Percentiles rank a stretch among this genome's conserved stretches.
phyloP scores from a whole-genome alignment of 805 yeast species.

The Candida suzukii region DNA sequence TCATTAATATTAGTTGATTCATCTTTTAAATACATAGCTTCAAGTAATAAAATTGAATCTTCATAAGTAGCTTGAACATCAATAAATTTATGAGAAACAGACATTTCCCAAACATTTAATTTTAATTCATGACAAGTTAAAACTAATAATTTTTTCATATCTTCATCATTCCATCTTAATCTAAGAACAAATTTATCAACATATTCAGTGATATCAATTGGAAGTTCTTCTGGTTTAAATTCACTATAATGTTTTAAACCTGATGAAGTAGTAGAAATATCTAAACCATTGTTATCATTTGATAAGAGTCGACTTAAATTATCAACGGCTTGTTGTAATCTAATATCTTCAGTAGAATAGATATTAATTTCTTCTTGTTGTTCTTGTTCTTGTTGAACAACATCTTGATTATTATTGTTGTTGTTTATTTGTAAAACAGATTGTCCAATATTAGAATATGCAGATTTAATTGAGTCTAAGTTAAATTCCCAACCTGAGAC shows the following conservation, averaged over 20 bases:
- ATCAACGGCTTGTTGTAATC: neutral
- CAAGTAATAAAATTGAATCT: slow-evolving; percentile 17
- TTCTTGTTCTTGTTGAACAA: neutral
- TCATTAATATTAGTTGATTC: neutral
- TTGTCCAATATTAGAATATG: no score
- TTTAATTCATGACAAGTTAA: slow-evolving; percentile 11
- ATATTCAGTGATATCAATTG: slow-evolving; percentile 35
- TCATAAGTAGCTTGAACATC: slow-evolving; percentile 33
- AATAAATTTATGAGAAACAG: slow-evolving; percentile 31
- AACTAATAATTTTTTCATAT: slow-evolving; percentile 15
- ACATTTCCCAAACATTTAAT: slow-evolving; percentile 44
- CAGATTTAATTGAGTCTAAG: no score
- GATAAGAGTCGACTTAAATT: neutral
- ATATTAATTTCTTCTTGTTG: neutral
- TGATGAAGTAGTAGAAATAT: neutral
- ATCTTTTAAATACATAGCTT: neutral
- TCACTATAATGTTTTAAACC: slow-evolving; percentile 25
- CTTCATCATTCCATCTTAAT: slow-evolving; percentile 23
- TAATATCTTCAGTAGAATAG: neutral
- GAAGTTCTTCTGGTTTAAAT: slow-evolving; percentile 23
- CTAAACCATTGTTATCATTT: neutral
- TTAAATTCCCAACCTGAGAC: no score
- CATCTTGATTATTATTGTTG: neutral
- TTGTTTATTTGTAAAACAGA: no score
- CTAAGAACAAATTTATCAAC: slow-evolving; percentile 38